Evolutionary conservation across 352 stramenopile species (phyloP), one percentile per base, ranked within the genome.

Genomic region (Globisporangium cylindrosporum): DNA sequence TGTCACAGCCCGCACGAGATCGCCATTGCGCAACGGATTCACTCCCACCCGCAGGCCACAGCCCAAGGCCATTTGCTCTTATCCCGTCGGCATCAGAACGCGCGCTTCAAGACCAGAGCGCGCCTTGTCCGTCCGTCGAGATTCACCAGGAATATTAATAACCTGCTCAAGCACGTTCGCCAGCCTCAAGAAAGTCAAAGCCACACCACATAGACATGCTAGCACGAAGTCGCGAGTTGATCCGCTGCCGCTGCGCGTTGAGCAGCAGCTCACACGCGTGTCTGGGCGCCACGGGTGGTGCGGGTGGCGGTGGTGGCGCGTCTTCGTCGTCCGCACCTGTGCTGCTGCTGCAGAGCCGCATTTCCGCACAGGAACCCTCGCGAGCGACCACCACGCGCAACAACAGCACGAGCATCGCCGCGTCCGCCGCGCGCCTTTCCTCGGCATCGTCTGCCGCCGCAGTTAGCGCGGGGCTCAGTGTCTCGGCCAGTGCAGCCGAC

Each of bases 351-450:
- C 63, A 63, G 24, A 68, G 36, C 63, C 63, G 63, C 63, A 62
- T 68, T 57, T 68, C 43, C 25, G 54, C 54, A 12, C 63, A 62
- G 22, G 63, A 68, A 34, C 51, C 38, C 18, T 48, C 62, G 25
- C 24, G 62, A 53, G 49, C 53, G 32, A 55, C 36, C 24, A 64
- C 46, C 15, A 53, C 36, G 25, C 59, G 59, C 59, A 54, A 65
- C 59, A 65, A 65, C 59, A 65, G 59, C 59, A 65, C 59, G 46
- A 65, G 59, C 43, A 46, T 65, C 59, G 43, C 59, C 8, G 48
- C 27, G 25, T 58, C 59, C 41, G 59, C 43, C 27, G 9, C 41
- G 20, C 55, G 54, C 27, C 54, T 41, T 29, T 55, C 48, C 48
- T 25, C 54, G 54, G 32, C 27, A 24, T n/a, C 27, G 25, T 41